These are phyloP conservation scores for Trypanosomatidae sp. DNA, from an alignment of 208 protist species.

Conservation along the genomic window DNA sequence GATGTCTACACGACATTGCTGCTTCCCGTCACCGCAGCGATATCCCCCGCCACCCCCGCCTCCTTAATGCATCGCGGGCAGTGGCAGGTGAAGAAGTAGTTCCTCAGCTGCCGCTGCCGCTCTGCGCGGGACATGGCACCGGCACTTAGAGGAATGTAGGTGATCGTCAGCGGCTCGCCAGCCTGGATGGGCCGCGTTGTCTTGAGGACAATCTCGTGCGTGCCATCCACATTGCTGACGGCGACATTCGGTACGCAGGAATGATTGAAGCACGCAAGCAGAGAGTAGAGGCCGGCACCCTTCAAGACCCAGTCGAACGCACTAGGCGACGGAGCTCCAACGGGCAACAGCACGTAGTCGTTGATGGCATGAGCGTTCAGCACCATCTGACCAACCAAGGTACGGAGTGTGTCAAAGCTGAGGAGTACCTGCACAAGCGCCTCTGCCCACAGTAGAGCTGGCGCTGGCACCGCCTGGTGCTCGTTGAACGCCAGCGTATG, in stretches of 20 bases:
- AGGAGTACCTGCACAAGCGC: slow-evolving; percentile 53
- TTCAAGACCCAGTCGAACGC: slow-evolving; percentile 57
- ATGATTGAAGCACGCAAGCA: slow-evolving; percentile 81
- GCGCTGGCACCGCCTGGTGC: background rate
- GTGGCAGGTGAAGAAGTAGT: slow-evolving; percentile 79
- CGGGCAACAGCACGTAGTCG: slow-evolving; percentile 27
- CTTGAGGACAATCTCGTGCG: slow-evolving; percentile 63
- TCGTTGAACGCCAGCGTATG: background rate
- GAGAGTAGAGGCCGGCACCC: slow-evolving; percentile 68
- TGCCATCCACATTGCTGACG: slow-evolving; percentile 42
- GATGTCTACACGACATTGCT: background rate
- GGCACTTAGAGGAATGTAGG: slow-evolving; percentile 65
- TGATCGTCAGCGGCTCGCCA: slow-evolving; percentile 69
- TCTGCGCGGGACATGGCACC: slow-evolving; percentile 29
- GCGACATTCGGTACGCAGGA: slow-evolving; percentile 67
- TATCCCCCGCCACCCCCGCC: background rate
- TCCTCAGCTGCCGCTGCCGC: slow-evolving; percentile 42
- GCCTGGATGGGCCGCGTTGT: slow-evolving; percentile 41
- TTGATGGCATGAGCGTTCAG: slow-evolving; percentile 82
- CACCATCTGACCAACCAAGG: slow-evolving; percentile 63
- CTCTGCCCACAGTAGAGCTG: slow-evolving; percentile 33
- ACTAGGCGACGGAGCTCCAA: background rate
- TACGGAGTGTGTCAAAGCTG: slow-evolving; percentile 56
- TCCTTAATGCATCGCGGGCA: slow-evolving; percentile 55
- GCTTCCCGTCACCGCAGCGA: background rate